Evolutionary conservation across 108 stramenopile genomes (phyloP), one percentile per base, ranked within the genome.

Genomic region (Skeletonema tropicum): DNA sequence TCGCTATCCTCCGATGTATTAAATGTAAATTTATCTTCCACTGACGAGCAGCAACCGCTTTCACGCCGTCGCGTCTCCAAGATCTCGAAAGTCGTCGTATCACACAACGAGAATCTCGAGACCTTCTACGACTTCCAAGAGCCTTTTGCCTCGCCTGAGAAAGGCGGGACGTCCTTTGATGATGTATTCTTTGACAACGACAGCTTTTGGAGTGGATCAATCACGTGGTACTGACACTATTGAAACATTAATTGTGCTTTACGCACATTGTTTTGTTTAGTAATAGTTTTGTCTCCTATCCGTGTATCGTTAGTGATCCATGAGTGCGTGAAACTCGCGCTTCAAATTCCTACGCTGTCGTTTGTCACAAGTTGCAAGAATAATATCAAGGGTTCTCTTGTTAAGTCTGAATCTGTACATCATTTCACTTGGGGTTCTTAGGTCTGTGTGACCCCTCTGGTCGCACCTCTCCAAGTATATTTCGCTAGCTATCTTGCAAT

Each of bases 161-260:
- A 60, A 41, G 25, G 33, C 46, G 64, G 62, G 48, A 58, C 35
- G 11, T 68, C 60, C 78, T 59, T 35, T 33, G 46, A 68, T 39
- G 80, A 85, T 38, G 87, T 83, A 80, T 92, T 91, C 85, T 94
- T 94, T 72, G 93, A 94, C 77, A 94, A 88, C 88, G 93, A 94
- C 77, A 89, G 88, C 60, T 94, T 94, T 71, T 94, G 93, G 93
- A 91, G 86, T 82, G 93, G 93, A 68, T 90, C 89, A 12, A 88
- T 94, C 60, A 94, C 93, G 25, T 94, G 93, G 93, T 94, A 94
- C 83, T 94, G 76, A 82, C 49, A 72, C 36, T 41, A 35, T 19
- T 41, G 13, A 52, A 42, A 25, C 23, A 39, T 25, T 0, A 19
- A 5, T 31, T 49, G 13, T 72, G 60, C 32, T 41, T 55, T 67